Percentiles rank a stretch among this genome's conserved stretches.
Conservation (phyloP, 805 yeast species). For the Candida silvatica region DNA sequence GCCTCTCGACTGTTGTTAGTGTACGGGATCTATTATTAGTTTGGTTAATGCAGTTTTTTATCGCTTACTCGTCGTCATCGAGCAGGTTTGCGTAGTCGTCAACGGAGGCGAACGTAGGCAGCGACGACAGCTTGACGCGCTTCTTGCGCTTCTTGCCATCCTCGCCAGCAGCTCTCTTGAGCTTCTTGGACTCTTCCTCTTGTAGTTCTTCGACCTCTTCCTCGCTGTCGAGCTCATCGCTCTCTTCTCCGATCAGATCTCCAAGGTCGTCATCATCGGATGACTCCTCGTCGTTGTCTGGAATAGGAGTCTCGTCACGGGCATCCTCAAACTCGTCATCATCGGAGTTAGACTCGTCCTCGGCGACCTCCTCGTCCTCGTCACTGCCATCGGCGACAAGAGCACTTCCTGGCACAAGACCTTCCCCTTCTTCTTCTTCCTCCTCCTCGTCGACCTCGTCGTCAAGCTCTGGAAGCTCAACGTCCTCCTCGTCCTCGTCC, state of each 20-base stretch:
- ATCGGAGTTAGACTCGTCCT: slow-evolving; percentile 5
- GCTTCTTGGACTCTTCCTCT: slow-evolving; percentile 5
- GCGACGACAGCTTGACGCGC: slow-evolving; percentile 48
- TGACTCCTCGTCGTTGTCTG: slow-evolving; percentile 6
- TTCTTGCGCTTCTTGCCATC: slow-evolving; percentile 7
- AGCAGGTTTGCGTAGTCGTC: slow-evolving; percentile 64
- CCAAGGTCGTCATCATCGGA: slow-evolving; percentile 12
- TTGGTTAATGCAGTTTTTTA: background rate
- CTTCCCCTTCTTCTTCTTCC: background rate
- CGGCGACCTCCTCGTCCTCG: slow-evolving; percentile 1
- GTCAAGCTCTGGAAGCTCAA: slow-evolving; percentile 27
- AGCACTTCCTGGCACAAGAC: too few species aligned
- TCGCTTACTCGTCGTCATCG: background rate
- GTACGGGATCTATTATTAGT: background rate
- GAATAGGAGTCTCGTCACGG: too few species aligned
- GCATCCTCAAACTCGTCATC: slow-evolving; percentile 12
- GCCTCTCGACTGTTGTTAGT: background rate
- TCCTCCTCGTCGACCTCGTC: slow-evolving; percentile 13
- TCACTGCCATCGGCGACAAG: slow-evolving; percentile 2
- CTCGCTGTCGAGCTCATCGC: slow-evolving; percentile 13
- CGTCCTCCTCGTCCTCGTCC: slow-evolving; percentile 23
- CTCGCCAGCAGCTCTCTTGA: slow-evolving; percentile 12
- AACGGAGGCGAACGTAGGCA: slow-evolving; percentile 84
- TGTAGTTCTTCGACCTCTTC: slow-evolving; percentile 18
- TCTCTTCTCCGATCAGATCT: slow-evolving; percentile 8